Conservation (phyloP, 495 filamentous ascomycete genomes). For the Aspergillus baeticus region DNA sequence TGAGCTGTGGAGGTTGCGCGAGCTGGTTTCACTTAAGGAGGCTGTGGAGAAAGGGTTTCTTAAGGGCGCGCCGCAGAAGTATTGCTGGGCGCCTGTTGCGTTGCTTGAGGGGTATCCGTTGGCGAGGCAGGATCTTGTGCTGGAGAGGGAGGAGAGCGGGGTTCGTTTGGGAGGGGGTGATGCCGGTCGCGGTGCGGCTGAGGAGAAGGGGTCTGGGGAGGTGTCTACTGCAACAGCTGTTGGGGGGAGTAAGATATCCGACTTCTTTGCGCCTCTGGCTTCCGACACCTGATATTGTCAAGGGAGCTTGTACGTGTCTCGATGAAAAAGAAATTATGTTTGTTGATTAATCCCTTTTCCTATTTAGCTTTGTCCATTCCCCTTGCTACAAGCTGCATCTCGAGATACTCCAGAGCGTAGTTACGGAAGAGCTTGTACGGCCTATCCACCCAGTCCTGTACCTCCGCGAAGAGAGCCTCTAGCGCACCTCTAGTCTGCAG, state of each 20-base stretch:
- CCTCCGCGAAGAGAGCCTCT: conserved; percentile 15
- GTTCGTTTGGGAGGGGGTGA: background rate
- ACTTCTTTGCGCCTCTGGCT: background rate
- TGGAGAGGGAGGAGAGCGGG: conserved; percentile 19
- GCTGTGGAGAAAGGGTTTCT: conserved; percentile 24
- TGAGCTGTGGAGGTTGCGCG: conserved; percentile 27
- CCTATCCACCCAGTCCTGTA: conserved; percentile 17
- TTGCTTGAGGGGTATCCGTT: conserved; percentile 12
- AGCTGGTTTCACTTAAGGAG: conserved; percentile 25
- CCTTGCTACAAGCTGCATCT: background rate
- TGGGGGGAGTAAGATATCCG: conserved; percentile 4
- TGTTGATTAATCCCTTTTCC: too few relatives aligned
- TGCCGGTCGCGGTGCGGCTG: too few relatives aligned
- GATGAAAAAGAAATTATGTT: too few relatives aligned
- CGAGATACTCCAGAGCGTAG: conserved; percentile 21
- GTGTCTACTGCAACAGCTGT: background rate
- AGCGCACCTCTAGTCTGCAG: conserved; percentile 24
- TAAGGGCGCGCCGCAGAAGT: conserved; percentile 31
- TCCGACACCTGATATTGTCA: too few relatives aligned
- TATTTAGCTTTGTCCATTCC: conserved; percentile 2
- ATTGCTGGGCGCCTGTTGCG: conserved; percentile 21
- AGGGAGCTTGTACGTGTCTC: too few relatives aligned
- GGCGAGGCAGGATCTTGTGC: conserved; percentile 13
- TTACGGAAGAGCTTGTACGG: conserved; percentile 17
- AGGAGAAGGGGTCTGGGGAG: background rate